Evolutionary conservation across 2,329 filamentous ascomycete genomes (phyloP).

Genomic region (Colletotrichum sp.): DNA sequence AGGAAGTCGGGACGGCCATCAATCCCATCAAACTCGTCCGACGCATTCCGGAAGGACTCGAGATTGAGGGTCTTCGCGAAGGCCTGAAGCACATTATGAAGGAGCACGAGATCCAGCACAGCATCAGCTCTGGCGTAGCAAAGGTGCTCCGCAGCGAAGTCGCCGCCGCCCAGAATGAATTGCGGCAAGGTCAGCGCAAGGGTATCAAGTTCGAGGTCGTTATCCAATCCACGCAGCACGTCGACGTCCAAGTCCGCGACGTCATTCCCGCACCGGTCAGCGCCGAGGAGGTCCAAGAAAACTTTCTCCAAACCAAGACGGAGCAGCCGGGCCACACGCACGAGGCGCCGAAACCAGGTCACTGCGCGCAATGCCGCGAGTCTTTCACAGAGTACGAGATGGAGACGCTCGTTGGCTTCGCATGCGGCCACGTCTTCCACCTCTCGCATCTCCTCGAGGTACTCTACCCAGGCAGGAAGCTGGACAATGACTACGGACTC

Average conservation of each 20-base stretch:
- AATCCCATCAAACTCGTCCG: constrained; percentile 90
- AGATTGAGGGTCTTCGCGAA: constrained; percentile 88
- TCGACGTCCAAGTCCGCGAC: constrained; percentile 48
- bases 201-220: constrained; percentile 89
- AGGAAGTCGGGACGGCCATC: constrained; percentile 93
- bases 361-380: constrained; percentile 63
- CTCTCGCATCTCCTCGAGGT: constrained; percentile 70
- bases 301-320: constrained; percentile 13
- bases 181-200: constrained; percentile 79
- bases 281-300: constrained; percentile 22
- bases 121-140: constrained; percentile 89
- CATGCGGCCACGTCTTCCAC: constrained; percentile 84
- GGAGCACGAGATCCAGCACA: constrained; percentile 94
- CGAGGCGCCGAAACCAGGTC: constrained; percentile 51
- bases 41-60: constrained; percentile 89
- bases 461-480: constrained; percentile 48
- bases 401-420: constrained; percentile 80
- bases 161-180: constrained; percentile 77
- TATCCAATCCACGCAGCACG: constrained; percentile 45
- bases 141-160: constrained; percentile 88
- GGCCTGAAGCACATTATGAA: constrained; percentile 90
- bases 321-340: constrained; percentile 34
- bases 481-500: constrained; percentile 52
- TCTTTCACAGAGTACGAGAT: constrained; percentile 65
- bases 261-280: constrained; percentile 25